Percentiles rank a stretch among this genome's conserved stretches.
phyloP scores from a whole-genome alignment of 2,329 filamentous ascomycete genomes.

The Colletotrichum tofieldiae region DNA sequence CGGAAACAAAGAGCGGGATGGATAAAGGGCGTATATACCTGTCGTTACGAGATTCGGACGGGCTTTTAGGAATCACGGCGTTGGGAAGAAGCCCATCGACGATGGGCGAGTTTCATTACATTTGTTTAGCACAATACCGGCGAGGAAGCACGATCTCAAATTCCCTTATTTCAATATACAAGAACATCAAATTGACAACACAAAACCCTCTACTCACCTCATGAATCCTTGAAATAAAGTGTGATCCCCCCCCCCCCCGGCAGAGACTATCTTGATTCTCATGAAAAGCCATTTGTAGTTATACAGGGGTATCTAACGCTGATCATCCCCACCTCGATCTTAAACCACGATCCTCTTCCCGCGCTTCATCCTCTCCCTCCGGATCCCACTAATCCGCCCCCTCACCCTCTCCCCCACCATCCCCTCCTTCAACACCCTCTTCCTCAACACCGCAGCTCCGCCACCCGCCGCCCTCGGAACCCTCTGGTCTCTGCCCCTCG shows the following conservation, averaged over 20 bases:
- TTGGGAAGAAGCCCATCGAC: neutral
- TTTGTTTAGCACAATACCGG: neutral
- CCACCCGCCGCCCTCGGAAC: neutral
- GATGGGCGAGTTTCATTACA: neutral
- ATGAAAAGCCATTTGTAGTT: neutral
- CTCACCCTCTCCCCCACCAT: neutral
- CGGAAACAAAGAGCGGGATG: neutral
- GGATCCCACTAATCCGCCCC: neutral
- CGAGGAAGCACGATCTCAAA: slow-evolving; percentile 12
- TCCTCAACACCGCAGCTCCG: neutral
- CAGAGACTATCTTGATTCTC: neutral
- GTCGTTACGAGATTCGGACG: slow-evolving; percentile 24
- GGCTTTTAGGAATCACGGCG: slow-evolving; percentile 6
- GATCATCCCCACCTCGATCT: neutral
- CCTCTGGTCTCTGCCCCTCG: neutral
- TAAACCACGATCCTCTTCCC: neutral
- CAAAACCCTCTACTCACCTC: too few relatives aligned
- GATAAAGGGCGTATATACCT: slow-evolving; percentile 21
- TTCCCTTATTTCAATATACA: slow-evolving; percentile 1
- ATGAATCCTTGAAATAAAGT: neutral
- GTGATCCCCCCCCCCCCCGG: neutral
- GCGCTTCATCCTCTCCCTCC: neutral
- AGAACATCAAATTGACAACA: neutral
- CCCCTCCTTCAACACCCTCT: neutral
- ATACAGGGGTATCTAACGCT: slow-evolving; percentile 28